These are phyloP conservation scores for Anthoceros angustus DNA, from an alignment of 225 moss, liverwort and hornwort genomes.

Conservation along the genomic window DNA sequence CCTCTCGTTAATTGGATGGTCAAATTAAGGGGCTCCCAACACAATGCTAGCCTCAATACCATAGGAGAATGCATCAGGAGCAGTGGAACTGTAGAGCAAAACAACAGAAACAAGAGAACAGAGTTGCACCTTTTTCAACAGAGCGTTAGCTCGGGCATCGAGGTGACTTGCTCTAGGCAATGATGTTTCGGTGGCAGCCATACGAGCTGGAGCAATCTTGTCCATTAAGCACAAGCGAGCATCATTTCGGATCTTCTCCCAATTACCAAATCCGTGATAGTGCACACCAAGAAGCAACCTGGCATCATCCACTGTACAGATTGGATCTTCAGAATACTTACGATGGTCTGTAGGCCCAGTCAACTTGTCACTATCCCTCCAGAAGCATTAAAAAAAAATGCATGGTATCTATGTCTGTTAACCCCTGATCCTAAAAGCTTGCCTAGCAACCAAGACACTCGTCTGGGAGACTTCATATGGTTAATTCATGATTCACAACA, in stretches of 20 bases:
- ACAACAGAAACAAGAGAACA: not conserved
- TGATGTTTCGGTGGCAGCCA: constrained; percentile 64
- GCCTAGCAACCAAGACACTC: too few species aligned
- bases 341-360: not conserved
- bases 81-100: not conserved
- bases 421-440: too few species aligned
- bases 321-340: constrained; percentile 3
- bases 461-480: too few species aligned
- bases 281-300: constrained; percentile 77
- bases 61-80: not conserved
- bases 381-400: not conserved
- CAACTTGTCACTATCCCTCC: not conserved
- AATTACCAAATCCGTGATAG: constrained; percentile 93
- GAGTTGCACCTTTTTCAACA: constrained; percentile 55
- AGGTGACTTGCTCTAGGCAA: constrained; percentile 83
- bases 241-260: constrained; percentile 83
- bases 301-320: constrained; percentile 76
- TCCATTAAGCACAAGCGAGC: constrained; percentile 56
- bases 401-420: too few species aligned
- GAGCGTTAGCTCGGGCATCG: constrained; percentile 78
- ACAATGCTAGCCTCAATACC: too few species aligned
- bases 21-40: not conserved
- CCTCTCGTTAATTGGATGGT: not conserved
- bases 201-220: constrained; percentile 88
- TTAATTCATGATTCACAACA: not conserved